Evolutionary conservation across 129 eudicot species (phyloP).

Genomic region (Calendula officinalis): DNA sequence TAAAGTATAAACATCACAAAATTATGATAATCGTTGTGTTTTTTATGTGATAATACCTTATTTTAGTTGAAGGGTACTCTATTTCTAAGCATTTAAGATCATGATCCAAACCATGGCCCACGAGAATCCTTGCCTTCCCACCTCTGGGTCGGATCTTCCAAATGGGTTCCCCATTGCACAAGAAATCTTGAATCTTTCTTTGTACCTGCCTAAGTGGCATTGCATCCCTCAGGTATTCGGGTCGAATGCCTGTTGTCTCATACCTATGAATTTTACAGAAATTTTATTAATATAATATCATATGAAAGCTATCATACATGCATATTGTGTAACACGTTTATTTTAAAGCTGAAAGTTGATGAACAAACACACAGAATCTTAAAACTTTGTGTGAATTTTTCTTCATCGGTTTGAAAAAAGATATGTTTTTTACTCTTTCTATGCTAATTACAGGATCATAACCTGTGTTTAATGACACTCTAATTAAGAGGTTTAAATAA

Average conservation of each 20-base stretch:
- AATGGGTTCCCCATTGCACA: constrained; percentile 95
- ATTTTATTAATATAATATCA: background rate
- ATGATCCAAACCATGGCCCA: constrained; percentile 94
- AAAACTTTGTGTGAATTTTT: background rate
- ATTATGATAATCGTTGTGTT: background rate
- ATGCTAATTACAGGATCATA: too few species aligned
- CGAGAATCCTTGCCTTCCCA: constrained; percentile 87
- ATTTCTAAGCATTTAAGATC: constrained; percentile 71
- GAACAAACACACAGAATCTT: too few species aligned
- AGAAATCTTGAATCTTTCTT: constrained; percentile 88
- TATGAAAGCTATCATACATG: too few species aligned
- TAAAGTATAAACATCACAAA: constrained; percentile 1
- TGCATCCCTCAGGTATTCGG: constrained; percentile 86
- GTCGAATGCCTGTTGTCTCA: constrained; percentile 89
- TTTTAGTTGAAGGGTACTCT: constrained; percentile 66
- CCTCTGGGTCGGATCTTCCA: constrained; percentile 95
- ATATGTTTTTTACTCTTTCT: too few species aligned
- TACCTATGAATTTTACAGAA: constrained; percentile 41
- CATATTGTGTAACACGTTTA: too few species aligned
- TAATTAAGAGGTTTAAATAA: background rate
- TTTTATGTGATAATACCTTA: constrained; percentile 48
- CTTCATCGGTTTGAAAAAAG: too few species aligned
- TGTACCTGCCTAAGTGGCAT: constrained; percentile 82
- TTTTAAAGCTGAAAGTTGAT: too few species aligned
- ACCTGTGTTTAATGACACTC: background rate